Evolutionary conservation across 1,284 basidiomycete genomes (phyloP).

Genomic region (Fomitopsis schrenkii): DNA sequence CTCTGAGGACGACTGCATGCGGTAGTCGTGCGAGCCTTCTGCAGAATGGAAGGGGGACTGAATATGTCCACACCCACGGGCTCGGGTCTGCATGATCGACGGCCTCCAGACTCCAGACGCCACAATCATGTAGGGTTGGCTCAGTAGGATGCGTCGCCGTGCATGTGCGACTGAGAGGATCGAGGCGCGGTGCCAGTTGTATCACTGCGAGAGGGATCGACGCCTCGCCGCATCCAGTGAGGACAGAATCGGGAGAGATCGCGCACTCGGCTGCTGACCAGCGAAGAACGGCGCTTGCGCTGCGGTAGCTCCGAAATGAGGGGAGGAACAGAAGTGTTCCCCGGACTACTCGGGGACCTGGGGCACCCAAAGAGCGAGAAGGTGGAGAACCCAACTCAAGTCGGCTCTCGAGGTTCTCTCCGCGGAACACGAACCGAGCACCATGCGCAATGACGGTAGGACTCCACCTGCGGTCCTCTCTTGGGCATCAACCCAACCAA

Average conservation of each 20-base stretch:
- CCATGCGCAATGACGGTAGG: not conserved
- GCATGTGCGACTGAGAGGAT: not conserved
- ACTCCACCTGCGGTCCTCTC: not conserved
- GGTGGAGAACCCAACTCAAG: not conserved
- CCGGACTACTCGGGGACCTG: not conserved
- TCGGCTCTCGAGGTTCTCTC: not conserved
- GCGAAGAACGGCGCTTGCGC: not conserved
- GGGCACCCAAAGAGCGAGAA: not conserved
- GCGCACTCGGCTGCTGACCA: not conserved
- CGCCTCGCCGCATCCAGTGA: no score
- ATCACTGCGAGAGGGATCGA: no score
- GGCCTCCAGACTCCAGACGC: not conserved
- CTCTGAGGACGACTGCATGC: not conserved
- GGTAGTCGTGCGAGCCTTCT: not conserved
- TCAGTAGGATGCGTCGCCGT: not conserved
- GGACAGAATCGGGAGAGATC: not conserved
- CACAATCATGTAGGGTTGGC: not conserved
- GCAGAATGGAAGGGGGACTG: not conserved
- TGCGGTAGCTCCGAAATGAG: not conserved
- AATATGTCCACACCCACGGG: not conserved
- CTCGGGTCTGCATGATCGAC: not conserved
- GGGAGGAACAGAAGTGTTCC: not conserved
- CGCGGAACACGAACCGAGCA: not conserved
- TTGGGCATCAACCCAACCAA: not conserved
- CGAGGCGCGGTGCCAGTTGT: not conserved